These are phyloP conservation scores for Lolium multiflorum DNA, from an alignment of 176 grass and related monocot species.

Conservation along the genomic window DNA sequence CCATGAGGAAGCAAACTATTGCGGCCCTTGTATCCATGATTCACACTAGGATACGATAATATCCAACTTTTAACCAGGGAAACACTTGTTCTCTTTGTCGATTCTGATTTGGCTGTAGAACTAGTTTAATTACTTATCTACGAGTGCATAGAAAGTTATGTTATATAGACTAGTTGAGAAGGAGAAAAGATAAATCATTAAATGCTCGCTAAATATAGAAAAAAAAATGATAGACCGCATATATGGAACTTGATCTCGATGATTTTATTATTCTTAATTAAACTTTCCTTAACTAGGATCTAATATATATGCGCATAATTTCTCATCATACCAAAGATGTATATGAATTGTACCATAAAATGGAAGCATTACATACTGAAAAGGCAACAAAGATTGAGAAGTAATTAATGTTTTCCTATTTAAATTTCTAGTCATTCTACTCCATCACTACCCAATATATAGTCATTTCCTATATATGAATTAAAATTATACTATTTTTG, in stretches of 20 bases:
- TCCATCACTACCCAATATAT: no score
- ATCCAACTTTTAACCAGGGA: neutral
- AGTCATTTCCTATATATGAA: no score
- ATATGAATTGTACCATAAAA: neutral
- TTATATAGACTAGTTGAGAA: neutral
- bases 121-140: neutral
- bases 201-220: neutral
- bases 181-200: neutral
- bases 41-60: neutral
- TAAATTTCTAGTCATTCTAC: neutral
- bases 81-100: neutral
- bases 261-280: neutral
- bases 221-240: neutral
- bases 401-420: neutral
- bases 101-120: neutral
- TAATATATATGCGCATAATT: neutral
- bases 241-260: neutral
- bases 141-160: neutral
- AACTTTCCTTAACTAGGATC: neutral
- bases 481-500: no score
- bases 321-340: neutral
- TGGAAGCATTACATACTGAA: neutral
- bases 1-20: neutral
- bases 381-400: neutral
- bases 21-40: neutral